Evolutionary conservation across 208 protist genomes (phyloP).

Genomic region (Strigomonas culicis): DNA sequence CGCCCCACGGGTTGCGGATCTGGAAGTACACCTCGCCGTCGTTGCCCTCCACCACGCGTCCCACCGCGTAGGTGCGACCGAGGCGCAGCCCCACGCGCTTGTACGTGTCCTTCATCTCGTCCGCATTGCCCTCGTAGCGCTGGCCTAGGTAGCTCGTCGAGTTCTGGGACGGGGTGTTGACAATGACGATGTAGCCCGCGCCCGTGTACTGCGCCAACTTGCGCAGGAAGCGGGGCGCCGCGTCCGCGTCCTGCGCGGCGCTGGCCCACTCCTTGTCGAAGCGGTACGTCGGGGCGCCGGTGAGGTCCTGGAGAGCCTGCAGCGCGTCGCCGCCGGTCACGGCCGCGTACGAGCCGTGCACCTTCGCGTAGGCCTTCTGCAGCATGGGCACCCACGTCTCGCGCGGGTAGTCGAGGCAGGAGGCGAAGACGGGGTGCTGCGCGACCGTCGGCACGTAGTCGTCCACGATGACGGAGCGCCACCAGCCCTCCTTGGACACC

Average conservation of each 20-base stretch:
- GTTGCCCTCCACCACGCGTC: conserved; percentile 7
- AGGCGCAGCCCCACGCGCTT: conserved; percentile 19
- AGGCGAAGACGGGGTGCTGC: conserved; percentile 29
- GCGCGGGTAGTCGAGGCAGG: conserved; percentile 22
- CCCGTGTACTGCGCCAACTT: conserved; percentile 10
- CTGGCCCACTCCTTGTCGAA: conserved; percentile 49
- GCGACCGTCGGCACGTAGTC: conserved; percentile 49
- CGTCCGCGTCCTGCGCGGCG: conserved; percentile 8
- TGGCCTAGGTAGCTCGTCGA: conserved; percentile 25
- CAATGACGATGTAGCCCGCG: conserved; percentile 23
- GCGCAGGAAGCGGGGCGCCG: conserved; percentile 11
- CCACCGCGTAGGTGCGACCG: conserved; percentile 42
- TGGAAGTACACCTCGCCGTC: conserved; percentile 29
- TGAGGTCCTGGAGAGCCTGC: conserved; percentile 62
- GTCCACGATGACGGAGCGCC: conserved; percentile 51
- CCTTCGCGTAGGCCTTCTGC: conserved; percentile 87
- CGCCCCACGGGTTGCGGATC: conserved; percentile 36
- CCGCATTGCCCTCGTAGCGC: conserved; percentile 11
- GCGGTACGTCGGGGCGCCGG: conserved; percentile 34
- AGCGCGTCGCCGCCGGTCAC: conserved; percentile 59
- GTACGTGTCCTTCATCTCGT: conserved; percentile 20
- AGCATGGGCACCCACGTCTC: conserved; percentile 72
- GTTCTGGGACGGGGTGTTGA: conserved; percentile 46
- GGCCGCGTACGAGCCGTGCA: conserved; percentile 69
- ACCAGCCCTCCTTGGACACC: conserved; percentile 66